Conservation (phyloP, 495 filamentous ascomycete genomes). For the Trichoderma parareesei region DNA sequence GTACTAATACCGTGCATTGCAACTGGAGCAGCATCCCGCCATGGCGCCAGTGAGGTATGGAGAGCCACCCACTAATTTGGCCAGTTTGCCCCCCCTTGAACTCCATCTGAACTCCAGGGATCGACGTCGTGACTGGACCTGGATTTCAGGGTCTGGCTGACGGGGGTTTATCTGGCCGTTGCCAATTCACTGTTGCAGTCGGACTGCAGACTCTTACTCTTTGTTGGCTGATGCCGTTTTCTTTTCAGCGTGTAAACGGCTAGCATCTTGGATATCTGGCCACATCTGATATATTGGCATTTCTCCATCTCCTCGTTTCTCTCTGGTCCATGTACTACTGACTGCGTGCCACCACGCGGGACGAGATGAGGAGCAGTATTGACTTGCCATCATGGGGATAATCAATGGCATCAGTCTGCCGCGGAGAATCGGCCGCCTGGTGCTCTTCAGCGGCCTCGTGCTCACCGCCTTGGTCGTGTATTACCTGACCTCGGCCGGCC, state of each 20-base stretch:
- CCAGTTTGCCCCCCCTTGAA: neutral
- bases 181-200: neutral
- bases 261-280: no score
- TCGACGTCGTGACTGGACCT: neutral
- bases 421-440: conserved; percentile 3
- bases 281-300: no score
- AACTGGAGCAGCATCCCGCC: neutral
- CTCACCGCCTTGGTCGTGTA: neutral
- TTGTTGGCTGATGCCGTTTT: neutral
- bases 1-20: neutral
- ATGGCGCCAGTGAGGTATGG: neutral
- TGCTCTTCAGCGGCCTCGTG: neutral
- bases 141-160: neutral
- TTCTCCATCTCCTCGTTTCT: neutral
- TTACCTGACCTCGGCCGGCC: conserved; percentile 1
- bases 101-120: neutral
- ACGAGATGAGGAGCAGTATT: neutral
- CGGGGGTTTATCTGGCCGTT: neutral
- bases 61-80: neutral
- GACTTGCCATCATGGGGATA: neutral
- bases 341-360: neutral
- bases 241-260: neutral
- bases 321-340: neutral
- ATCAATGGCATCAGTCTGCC: neutral
- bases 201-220: neutral